These are phyloP conservation scores for Pleomassaria siparia DNA, from an alignment of 2,329 filamentous ascomycete genomes.

Conservation along the genomic window DNA sequence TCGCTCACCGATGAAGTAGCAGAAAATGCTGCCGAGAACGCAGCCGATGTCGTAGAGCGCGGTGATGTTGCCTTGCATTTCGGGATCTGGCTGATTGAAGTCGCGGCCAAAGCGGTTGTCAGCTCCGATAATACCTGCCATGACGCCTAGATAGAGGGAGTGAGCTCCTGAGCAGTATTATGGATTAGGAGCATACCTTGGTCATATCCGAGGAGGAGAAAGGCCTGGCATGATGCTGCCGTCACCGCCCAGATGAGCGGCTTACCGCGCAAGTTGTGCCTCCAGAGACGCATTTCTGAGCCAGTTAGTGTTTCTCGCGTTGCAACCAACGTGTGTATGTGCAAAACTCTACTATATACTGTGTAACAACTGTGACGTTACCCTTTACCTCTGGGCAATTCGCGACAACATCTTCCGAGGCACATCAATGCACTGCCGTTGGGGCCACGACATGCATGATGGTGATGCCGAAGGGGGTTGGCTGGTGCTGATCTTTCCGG, in stretches of 20 bases:
- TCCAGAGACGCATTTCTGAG: conserved; percentile 9
- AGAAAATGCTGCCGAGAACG: conserved; percentile 25
- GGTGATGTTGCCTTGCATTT: conserved; percentile 43
- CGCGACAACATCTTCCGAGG: background rate
- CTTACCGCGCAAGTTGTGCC: conserved; percentile 12
- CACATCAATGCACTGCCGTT: background rate
- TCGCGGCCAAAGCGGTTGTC: conserved; percentile 45
- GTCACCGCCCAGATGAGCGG: conserved; percentile 9
- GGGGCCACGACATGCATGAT: background rate
- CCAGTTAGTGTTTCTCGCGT: background rate
- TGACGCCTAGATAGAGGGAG: conserved; percentile 22
- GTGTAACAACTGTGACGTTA: background rate
- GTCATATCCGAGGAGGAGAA: conserved; percentile 26
- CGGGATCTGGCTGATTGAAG: conserved; percentile 41
- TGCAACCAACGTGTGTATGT: background rate
- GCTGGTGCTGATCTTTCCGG: background rate
- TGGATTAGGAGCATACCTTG: conserved; percentile 21
- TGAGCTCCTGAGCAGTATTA: background rate
- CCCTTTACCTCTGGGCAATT: background rate
- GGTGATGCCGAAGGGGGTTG: background rate
- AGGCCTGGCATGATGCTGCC: conserved; percentile 18
- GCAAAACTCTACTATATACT: background rate
- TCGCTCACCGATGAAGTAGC: conserved; percentile 26
- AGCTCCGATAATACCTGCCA: conserved; percentile 40
- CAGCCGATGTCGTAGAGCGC: conserved; percentile 38